Evolutionary conservation across 1,284 basidiomycete genomes (phyloP).

Genomic region (Peniophora sp.): DNA sequence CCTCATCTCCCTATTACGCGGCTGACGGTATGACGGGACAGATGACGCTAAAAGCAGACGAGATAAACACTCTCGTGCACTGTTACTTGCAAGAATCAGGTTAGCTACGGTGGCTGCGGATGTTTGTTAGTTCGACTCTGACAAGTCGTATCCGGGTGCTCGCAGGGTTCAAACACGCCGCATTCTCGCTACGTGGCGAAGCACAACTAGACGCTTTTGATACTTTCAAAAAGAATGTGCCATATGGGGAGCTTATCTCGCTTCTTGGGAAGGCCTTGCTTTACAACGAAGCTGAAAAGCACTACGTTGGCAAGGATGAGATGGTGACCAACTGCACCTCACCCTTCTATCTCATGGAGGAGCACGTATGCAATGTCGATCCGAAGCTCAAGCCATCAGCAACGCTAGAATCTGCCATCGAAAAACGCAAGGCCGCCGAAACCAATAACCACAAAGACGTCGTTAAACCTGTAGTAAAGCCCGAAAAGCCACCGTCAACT

Average conservation of each 20-base stretch:
- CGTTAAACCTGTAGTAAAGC: background rate
- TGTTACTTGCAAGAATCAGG: constrained; percentile 78
- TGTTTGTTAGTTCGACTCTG: background rate
- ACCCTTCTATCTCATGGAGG: constrained; percentile 63
- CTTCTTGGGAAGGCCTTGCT: constrained; percentile 75
- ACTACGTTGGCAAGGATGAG: constrained; percentile 58
- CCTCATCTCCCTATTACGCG: background rate
- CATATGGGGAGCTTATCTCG: constrained; percentile 76
- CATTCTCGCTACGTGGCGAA: constrained; percentile 68
- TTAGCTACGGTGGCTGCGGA: constrained; percentile 19
- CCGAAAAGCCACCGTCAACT: background rate
- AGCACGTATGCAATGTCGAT: constrained; percentile 55
- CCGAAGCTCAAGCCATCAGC: constrained; percentile 14
- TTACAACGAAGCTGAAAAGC: constrained; percentile 78
- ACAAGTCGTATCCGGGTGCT: constrained; percentile 1
- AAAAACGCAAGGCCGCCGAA: background rate
- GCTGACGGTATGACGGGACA: constrained; percentile 11
- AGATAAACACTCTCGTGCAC: constrained; percentile 79
- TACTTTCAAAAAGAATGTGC: constrained; percentile 61
- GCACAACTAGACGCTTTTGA: constrained; percentile 59
- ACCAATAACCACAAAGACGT: background rate
- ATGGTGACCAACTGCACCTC: constrained; percentile 56
- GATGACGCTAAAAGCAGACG: constrained; percentile 68
- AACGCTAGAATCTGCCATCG: background rate
- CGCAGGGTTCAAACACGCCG: constrained; percentile 75